Evolutionary conservation across 208 protist species (phyloP), one percentile per base, ranked within the genome.

Genomic region (Crithidia sp.): DNA sequence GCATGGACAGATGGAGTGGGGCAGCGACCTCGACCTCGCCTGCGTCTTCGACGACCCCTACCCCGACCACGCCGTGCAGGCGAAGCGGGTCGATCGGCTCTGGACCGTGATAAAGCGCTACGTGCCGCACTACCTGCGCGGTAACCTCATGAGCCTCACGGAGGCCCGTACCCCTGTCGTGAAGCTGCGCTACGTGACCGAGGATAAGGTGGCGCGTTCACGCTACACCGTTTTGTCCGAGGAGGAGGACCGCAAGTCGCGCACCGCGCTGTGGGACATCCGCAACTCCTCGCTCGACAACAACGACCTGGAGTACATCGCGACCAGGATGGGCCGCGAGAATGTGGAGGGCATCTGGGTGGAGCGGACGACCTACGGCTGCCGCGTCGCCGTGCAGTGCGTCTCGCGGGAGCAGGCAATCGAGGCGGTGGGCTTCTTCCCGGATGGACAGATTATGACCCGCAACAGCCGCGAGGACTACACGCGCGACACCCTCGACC

Each of bases 31-130:
- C 2, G 92, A 96, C 76, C 83, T 96, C n/a, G 90, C 90, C 36
- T 95, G 90, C 72, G 83, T 96, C 67, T 94, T 96, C 76, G 90
- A 96, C 67, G 92, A 96, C 66, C 90, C 90, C 16, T 95, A 94
- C 77, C 89, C 89, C 4, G 81, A 81, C 7, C 89, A 95, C 67
- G 77, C 84, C 12, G 80, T 95, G 17, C 92, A 96, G 60, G 82
- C 89, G 13, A 95, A 95, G 71, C 90, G 90, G 8, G 90, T 84
- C 47, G 92, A 96, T 19, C 94, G 95, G 71, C 81, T 96, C 39
- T 96, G 90, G 89, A 89, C 83, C 36, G 92, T 94, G 39, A 93
- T 95, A 47, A 95, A 95, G 78, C 87, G 89, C 1, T 95, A 95
- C 83, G 74, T 94, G 60, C 92, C 92, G 3, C 87, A 95, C 67